These are phyloP conservation scores for Mytilinidion resinicola DNA, from an alignment of 495 filamentous ascomycete species.

Conservation along the genomic window DNA sequence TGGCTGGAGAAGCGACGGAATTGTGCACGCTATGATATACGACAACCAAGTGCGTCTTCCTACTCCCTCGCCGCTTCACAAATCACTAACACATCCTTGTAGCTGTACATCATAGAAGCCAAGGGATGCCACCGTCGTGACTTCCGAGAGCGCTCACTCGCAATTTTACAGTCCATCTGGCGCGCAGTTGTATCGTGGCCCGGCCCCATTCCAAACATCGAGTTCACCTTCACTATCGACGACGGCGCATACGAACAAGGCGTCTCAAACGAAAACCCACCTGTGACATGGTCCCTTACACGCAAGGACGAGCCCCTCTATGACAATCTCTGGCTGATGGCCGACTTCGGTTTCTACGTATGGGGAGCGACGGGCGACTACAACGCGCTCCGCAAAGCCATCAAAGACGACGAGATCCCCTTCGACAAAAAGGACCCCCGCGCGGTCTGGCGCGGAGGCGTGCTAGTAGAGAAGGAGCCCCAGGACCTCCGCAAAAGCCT, in stretches of 20 bases:
- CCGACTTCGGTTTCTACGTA: constrained; percentile 74
- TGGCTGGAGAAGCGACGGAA: constrained; percentile 18
- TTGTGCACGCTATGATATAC: constrained; percentile 30
- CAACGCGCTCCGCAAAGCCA: constrained; percentile 56
- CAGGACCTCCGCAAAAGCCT: constrained; percentile 41
- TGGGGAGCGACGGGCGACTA: constrained; percentile 55
- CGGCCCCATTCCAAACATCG: constrained; percentile 52
- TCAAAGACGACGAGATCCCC: constrained; percentile 42
- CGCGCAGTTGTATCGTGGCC: constrained; percentile 48
- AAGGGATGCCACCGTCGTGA: constrained; percentile 29
- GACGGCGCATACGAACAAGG: constrained; percentile 42
- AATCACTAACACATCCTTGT: neutral
- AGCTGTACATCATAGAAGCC: constrained; percentile 32
- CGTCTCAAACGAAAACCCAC: constrained; percentile 29
- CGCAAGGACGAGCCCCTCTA: constrained; percentile 35
- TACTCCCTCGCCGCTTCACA: neutral
- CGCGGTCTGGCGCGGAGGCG: constrained; percentile 41
- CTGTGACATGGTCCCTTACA: constrained; percentile 44
- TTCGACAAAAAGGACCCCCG: constrained; percentile 41
- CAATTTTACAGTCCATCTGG: constrained; percentile 37
- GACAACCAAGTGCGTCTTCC: constrained; percentile 20
- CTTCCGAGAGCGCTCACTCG: constrained; percentile 42
- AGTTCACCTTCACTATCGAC: constrained; percentile 53
- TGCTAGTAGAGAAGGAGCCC: constrained; percentile 48
- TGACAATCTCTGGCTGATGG: constrained; percentile 59